Percentiles rank a stretch among this genome's conserved stretches.
Conservation (phyloP, 768 basidiomycete genomes). For the Pleurotus eryngii region DNA sequence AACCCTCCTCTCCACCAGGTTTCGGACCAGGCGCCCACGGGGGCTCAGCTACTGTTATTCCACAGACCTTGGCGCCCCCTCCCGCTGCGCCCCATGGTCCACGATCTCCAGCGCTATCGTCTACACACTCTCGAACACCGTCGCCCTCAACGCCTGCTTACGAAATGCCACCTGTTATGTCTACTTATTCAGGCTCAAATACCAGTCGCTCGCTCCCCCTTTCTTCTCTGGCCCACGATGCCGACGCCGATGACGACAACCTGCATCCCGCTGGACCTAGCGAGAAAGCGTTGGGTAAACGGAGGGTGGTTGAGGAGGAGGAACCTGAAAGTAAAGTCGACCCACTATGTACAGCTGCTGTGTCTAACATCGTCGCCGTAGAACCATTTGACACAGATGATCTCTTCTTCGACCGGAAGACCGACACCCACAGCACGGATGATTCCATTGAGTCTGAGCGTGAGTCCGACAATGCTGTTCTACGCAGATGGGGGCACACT, state of each 20-base stretch:
- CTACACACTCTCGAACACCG: constrained; percentile 60
- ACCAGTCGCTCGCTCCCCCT: constrained; percentile 14
- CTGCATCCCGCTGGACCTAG: constrained; percentile 59
- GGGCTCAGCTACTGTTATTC: constrained; percentile 11
- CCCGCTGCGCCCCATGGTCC: constrained; percentile 71
- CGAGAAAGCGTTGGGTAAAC: constrained; percentile 87
- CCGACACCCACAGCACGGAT: constrained; percentile 30
- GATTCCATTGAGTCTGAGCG: constrained; percentile 18
- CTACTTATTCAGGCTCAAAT: constrained; percentile 4
- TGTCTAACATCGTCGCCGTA: constrained; percentile 15
- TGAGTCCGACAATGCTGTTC: constrained; percentile 54
- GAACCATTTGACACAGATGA: constrained; percentile 56
- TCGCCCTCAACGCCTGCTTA: constrained; percentile 51
- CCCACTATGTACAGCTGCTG: not conserved
- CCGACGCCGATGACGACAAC: constrained; percentile 29
- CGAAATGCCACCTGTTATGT: constrained; percentile 9
- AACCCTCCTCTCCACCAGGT: constrained; percentile 13
- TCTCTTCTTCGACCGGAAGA: constrained; percentile 41
- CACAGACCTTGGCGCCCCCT: constrained; percentile 53
- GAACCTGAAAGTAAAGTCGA: constrained; percentile 42
- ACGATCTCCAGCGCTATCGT: constrained; percentile 50
- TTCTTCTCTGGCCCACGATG: constrained; percentile 14
- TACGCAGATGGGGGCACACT: constrained; percentile 34
- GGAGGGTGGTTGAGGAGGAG: constrained; percentile 55
- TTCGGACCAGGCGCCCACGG: constrained; percentile 8